A percentile compares a stretch with the other conserved stretches of the same genome.
phyloP scores from a whole-genome alignment of 768 basidiomycete genomes.

The Boletus subparvulus region DNA sequence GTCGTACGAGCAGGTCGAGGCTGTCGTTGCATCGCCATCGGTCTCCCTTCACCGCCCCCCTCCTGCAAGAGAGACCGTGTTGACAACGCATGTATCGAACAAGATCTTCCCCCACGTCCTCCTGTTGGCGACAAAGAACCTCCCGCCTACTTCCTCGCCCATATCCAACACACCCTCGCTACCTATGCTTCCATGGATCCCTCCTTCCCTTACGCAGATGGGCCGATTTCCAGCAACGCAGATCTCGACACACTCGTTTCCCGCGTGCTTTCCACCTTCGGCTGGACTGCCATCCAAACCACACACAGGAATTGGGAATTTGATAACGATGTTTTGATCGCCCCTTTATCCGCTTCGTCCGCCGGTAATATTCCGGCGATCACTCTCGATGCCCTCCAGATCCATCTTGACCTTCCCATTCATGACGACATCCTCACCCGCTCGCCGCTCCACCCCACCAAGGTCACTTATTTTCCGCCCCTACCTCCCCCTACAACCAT shows the following conservation, averaged over 20 bases:
- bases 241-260: constrained; percentile 47
- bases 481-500: constrained; percentile 6
- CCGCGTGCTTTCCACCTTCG: constrained; percentile 42
- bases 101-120: constrained; percentile 32
- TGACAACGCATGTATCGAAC: constrained; percentile 13
- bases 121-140: constrained; percentile 31
- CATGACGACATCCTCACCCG: constrained; percentile 24
- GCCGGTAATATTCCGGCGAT: constrained; percentile 1
- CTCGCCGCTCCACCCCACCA: constrained; percentile 27
- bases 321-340: constrained; percentile 26
- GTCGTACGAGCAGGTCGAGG: constrained; percentile 44
- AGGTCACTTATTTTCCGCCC: constrained; percentile 27
- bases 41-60: constrained; percentile 8
- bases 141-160: constrained; percentile 31
- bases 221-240: constrained; percentile 12
- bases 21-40: constrained; percentile 43
- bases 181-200: constrained; percentile 43
- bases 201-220: constrained; percentile 28
- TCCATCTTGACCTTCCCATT: constrained; percentile 27
- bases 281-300: constrained; percentile 34
- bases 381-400: constrained; percentile 20
- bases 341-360: constrained; percentile 13
- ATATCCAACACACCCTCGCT: constrained; percentile 48
- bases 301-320: constrained; percentile 28
- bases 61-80: constrained; percentile 7